Evolutionary conservation across 352 stramenopile genomes (phyloP).

Genomic region (Thalassiosira mediterranea): DNA sequence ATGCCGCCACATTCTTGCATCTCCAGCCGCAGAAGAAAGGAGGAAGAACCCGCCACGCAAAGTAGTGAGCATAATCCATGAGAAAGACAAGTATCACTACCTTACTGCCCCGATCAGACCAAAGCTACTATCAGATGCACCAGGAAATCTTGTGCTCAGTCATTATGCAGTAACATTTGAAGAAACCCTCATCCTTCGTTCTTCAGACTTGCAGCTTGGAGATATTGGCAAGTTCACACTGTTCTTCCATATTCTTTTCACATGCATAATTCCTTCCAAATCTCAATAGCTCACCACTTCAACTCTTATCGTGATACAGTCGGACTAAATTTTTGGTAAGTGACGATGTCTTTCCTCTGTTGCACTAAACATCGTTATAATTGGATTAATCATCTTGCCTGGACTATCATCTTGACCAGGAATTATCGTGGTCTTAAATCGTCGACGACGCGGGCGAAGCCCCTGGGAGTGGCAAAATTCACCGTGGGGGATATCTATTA

Average conservation of each 20-base stretch:
- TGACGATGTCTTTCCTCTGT: no score
- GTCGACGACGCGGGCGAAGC: conserved; percentile 8
- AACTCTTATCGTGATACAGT: neutral
- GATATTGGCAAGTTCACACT: neutral
- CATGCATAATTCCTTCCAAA: no score
- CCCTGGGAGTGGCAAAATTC: conserved; percentile 39
- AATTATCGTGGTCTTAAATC: conserved; percentile 20
- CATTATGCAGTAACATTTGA: conserved; percentile 58
- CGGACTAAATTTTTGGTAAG: conserved; percentile 22
- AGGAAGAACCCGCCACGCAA: conserved; percentile 57
- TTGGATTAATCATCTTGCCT: no score
- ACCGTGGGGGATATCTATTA: conserved; percentile 55
- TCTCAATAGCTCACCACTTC: neutral
- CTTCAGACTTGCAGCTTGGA: conserved; percentile 53
- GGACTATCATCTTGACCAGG: conserved; percentile 9
- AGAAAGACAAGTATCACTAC: conserved; percentile 50
- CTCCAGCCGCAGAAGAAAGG: conserved; percentile 53
- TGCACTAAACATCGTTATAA: no score
- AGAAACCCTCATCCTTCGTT: conserved; percentile 53
- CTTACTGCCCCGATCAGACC: conserved; percentile 40
- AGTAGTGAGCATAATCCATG: conserved; percentile 48
- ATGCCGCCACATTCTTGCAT: no score
- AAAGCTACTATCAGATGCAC: conserved; percentile 49
- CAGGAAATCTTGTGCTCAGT: conserved; percentile 24
- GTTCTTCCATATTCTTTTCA: neutral